Evolutionary conservation across 23 red algal species (phyloP).

Genomic region (Gracilariopsis chorda): DNA sequence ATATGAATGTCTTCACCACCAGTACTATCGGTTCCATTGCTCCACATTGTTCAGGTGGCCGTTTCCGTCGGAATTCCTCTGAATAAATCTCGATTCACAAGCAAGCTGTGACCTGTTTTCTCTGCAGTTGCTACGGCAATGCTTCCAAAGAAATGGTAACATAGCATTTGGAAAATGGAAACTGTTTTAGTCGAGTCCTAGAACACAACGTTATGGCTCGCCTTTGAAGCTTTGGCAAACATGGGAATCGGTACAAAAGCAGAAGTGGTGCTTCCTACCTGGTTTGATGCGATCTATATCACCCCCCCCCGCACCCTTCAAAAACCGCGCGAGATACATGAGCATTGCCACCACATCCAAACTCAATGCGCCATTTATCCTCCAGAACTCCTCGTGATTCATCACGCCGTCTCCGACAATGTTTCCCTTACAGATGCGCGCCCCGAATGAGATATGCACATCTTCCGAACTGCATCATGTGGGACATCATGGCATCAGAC

Average conservation of each 20-base stretch:
- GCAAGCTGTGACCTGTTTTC: too few species aligned
- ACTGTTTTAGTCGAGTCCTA: constrained; percentile 32
- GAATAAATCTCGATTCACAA: too few species aligned
- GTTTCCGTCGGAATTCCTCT: constrained; percentile 44
- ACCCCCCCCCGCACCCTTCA: not conserved
- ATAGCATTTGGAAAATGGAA: constrained; percentile 50
- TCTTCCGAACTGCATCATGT: not conserved
- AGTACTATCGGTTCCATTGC: not conserved
- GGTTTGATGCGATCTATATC: not conserved
- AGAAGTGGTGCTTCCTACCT: constrained; percentile 1
- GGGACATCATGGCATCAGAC: constrained; percentile 13
- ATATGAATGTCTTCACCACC: too few species aligned
- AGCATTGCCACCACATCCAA: not conserved
- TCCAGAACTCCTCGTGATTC: not conserved
- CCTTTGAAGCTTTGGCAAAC: constrained; percentile 63
- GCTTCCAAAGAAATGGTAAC: constrained; percentile 51
- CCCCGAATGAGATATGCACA: not conserved
- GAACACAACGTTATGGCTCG: constrained; percentile 74
- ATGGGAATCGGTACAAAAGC: constrained; percentile 56
- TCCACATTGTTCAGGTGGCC: constrained; percentile 44
- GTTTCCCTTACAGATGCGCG: constrained; percentile 3
- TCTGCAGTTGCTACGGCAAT: too few species aligned
- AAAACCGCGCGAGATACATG: not conserved
- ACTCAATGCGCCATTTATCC: not conserved
- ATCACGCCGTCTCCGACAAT: constrained; percentile 18